Base-by-base conservation (phyloP, 495 filamentous ascomycete species). In the Penicillium nucicola region DNA sequence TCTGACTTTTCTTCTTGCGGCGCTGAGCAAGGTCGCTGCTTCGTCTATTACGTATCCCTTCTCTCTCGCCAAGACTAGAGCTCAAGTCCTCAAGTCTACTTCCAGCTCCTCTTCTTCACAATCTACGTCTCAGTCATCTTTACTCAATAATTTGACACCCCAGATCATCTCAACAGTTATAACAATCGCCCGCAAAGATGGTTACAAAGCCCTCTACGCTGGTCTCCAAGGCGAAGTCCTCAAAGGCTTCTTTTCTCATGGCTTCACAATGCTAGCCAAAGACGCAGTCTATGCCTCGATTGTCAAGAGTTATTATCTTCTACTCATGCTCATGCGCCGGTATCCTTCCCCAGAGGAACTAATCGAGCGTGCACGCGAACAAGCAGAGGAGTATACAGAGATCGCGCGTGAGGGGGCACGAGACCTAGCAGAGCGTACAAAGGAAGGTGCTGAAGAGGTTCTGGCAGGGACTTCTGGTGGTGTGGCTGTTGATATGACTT, bases 201-300 rank as follows among this genome's bases (percentile, higher is more conserved):
- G 92, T 1, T 51, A 86, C 7, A 57, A 61, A 2, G 86, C 81
- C 0, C 66, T 97, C 22, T 97, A 96, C 60, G 81, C 87, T 15
- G 92, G 92, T 11, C 68, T 96, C 0, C 70, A 70, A 5, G 88
- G 82, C 8, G 89, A 96, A 70, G 68, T 96, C 31, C 58, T 92
- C 5, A 93, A 89, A 61, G 88, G 87, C 0, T 95, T 96, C 64
- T 84, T 96, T 64, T 84, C 82, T 11, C 89, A 95, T 57, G 92
- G 90, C 1, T 81, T 89, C 20, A 90, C 90, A n/a, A 95, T 95
- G 89, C 67, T 95, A 41, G 80, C 88, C 22, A 96, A 96, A 67
- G 87, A 95, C 45, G 68, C 77, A 13, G 81, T 90, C n/a, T 90
- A 96, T 54, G 68, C 77, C n/a, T 56, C 83, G 14, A 81, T 96